Evolutionary conservation across 163 green algal genomes (phyloP).

Genomic region (Volvox carteri): DNA sequence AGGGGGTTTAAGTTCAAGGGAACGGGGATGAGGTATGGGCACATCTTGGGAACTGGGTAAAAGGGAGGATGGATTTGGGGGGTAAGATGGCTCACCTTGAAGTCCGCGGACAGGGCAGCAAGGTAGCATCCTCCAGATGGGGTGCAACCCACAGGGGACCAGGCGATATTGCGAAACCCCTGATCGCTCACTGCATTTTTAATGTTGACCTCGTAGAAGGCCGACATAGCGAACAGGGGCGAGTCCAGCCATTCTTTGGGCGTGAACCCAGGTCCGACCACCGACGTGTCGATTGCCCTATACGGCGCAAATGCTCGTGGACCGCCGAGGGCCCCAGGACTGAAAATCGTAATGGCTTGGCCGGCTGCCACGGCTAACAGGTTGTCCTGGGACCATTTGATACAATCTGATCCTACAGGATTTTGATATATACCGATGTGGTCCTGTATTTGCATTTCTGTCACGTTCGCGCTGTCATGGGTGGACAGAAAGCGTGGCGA

Average conservation of each 20-base stretch:
- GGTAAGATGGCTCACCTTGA: slow-evolving; percentile 26
- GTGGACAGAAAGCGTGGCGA: neutral
- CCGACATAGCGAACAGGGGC: slow-evolving; percentile 21
- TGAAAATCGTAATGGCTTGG: slow-evolving; percentile 62
- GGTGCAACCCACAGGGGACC: slow-evolving; percentile 49
- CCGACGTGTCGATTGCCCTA: neutral
- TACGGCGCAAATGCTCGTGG: slow-evolving; percentile 59
- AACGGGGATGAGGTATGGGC: too few relatives aligned
- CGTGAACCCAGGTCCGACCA: neutral
- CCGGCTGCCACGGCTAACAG: slow-evolving; percentile 68
- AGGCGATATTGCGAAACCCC: slow-evolving; percentile 28
- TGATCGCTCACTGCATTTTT: neutral
- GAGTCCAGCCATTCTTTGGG: slow-evolving; percentile 44
- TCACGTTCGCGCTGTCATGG: neutral
- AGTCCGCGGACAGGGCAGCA: slow-evolving; percentile 41
- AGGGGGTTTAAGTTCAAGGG: too few relatives aligned
- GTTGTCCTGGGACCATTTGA: slow-evolving; percentile 73
- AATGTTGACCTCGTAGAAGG: slow-evolving; percentile 15
- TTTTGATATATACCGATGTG: slow-evolving; percentile 25
- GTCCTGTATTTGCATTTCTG: slow-evolving; percentile 39
- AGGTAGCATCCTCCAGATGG: slow-evolving; percentile 51
- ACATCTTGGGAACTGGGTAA: too few relatives aligned
- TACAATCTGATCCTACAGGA: slow-evolving; percentile 5
- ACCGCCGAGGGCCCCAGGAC: slow-evolving; percentile 60
- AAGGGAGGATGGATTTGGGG: neutral